A percentile compares a stretch with the other conserved stretches of the same genome.
Evolutionary conservation across 1,284 basidiomycete species (phyloP).

Genomic region (Phylloboletellus chloephorus): DNA sequence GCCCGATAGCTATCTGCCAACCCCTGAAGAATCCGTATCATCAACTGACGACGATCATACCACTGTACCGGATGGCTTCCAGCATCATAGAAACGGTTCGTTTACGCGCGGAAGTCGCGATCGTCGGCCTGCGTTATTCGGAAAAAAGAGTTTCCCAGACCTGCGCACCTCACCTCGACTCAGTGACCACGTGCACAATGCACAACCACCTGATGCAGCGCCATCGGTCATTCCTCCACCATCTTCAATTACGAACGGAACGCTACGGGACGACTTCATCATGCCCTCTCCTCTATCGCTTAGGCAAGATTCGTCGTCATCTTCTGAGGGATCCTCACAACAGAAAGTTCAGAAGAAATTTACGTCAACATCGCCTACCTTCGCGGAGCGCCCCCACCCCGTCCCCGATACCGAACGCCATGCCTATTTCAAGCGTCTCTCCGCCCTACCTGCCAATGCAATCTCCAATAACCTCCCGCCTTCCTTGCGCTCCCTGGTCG

Average conservation of each 20-base stretch:
- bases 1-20: constrained; percentile 54
- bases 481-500: constrained; percentile 71
- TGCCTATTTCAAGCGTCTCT: constrained; percentile 89
- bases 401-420: constrained; percentile 79
- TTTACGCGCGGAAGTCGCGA: constrained; percentile 40
- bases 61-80: constrained; percentile 27
- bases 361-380: constrained; percentile 40
- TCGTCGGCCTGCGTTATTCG: constrained; percentile 39
- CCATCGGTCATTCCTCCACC: constrained; percentile 11
- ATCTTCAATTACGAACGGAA: constrained; percentile 19
- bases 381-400: constrained; percentile 39
- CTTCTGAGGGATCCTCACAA: constrained; percentile 25
- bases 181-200: constrained; percentile 29
- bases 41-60: constrained; percentile 36
- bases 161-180: constrained; percentile 53
- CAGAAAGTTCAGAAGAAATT: constrained; percentile 28
- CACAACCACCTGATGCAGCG: constrained; percentile 22
- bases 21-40: constrained; percentile 49
- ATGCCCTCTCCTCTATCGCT: constrained; percentile 40
- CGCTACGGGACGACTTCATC: constrained; percentile 35
- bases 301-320: constrained; percentile 44
- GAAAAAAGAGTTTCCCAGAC: constrained; percentile 87
- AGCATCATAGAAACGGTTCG: constrained; percentile 57
- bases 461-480: constrained; percentile 70
- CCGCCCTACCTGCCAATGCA: constrained; percentile 58